phyloP scores from a whole-genome alignment of 345 rosid species.

The Carallia pectinifolia region DNA sequence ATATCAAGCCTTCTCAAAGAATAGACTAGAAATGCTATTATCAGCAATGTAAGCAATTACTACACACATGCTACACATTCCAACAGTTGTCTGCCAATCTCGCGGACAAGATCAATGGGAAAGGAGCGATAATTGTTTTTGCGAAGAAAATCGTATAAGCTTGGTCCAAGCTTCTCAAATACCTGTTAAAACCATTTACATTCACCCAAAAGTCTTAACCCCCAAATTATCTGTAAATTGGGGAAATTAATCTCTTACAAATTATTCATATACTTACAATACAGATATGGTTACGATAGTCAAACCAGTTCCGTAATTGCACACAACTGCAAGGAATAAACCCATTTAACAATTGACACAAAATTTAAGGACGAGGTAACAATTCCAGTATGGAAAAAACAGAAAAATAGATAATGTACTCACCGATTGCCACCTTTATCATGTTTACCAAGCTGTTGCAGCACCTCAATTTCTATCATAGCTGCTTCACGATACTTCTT shows the following conservation, averaged over 20 bases:
- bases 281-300: constrained; percentile 99
- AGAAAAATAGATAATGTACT: constrained; percentile 28
- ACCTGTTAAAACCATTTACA: constrained; percentile 94
- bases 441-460: constrained; percentile 83
- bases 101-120: constrained; percentile 99
- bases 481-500: constrained; percentile 92
- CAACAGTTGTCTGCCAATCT: constrained; percentile 99
- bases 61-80: constrained; percentile 99
- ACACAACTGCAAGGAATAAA: constrained; percentile 99
- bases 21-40: too few relatives aligned
- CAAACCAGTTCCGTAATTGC: constrained; percentile 99
- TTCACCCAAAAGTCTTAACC: constrained; percentile 78
- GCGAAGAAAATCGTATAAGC: constrained; percentile 99
- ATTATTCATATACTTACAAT: constrained; percentile 85
- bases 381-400: constrained; percentile 16
- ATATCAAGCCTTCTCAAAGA: too few relatives aligned
- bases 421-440: constrained; percentile 83
- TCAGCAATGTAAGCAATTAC: constrained; percentile 51
- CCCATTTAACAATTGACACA: constrained; percentile 59
- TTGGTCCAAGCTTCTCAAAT: constrained; percentile 99
- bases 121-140: constrained; percentile 96
- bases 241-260: constrained; percentile 64
- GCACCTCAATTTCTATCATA: constrained; percentile 82
- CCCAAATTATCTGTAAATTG: constrained; percentile 55
- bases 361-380: constrained; percentile 15